A percentile compares a stretch with the other conserved stretches of the same genome.
Conservation (phyloP, 1,284 basidiomycete genomes). For the Fomitopsis betulina region DNA sequence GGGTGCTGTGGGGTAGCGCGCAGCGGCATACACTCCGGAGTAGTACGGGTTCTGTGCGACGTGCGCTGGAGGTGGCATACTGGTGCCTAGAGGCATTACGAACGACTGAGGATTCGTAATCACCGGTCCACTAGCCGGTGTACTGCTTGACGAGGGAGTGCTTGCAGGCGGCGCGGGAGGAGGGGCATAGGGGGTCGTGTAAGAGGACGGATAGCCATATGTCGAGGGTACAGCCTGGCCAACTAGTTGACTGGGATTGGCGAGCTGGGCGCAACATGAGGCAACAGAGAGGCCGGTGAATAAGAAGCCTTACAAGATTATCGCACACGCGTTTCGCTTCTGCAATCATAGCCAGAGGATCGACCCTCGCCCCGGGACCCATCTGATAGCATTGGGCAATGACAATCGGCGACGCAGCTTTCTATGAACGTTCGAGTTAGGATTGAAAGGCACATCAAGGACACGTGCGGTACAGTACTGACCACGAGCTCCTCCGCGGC, state of each 20-base stretch:
- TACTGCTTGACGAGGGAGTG: conserved; percentile 11
- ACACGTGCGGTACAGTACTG: conserved; percentile 29
- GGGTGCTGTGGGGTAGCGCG: conserved; percentile 51
- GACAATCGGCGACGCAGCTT: conserved; percentile 67
- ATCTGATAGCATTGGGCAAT: conserved; percentile 76
- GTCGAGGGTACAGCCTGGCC: conserved; percentile 58
- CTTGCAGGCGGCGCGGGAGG: conserved; percentile 23
- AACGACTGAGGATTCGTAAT: conserved; percentile 69
- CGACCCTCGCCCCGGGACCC: conserved; percentile 61
- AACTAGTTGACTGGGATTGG: conserved; percentile 63
- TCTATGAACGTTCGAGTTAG: conserved; percentile 34
- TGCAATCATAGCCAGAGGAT: conserved; percentile 64
- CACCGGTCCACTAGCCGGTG: conserved; percentile 30
- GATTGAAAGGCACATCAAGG: conserved; percentile 2
- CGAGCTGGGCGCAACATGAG: conserved; percentile 41
- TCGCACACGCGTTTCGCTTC: conserved; percentile 78
- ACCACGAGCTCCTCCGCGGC: conserved; percentile 80
- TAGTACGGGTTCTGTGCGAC: conserved; percentile 37
- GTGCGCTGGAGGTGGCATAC: conserved; percentile 27
- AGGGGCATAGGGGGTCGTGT: conserved; percentile 24
- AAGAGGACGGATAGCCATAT: conserved; percentile 32
- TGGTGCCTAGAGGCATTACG: conserved; percentile 54
- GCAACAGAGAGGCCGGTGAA: conserved; percentile 1
- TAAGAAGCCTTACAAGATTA: conserved; percentile 47
- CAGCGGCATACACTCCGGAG: conserved; percentile 31